Evolutionary conservation across 2,329 filamentous ascomycete species (phyloP).

Genomic region (Pezicula neosporulosa): DNA sequence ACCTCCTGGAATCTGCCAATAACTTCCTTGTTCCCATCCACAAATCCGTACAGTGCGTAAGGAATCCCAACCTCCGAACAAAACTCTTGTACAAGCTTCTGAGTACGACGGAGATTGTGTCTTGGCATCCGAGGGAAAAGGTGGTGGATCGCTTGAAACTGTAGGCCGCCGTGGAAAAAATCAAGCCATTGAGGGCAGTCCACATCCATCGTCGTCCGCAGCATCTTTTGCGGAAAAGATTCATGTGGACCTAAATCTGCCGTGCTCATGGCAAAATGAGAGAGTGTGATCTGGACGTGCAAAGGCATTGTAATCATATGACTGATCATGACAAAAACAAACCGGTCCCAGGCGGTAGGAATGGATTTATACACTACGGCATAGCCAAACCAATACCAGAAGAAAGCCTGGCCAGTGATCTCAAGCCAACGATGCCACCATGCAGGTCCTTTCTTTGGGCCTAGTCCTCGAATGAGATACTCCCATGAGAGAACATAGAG

Average conservation of each 20-base stretch:
- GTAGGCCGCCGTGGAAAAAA: conserved; percentile 83
- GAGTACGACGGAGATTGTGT: conserved; percentile 75
- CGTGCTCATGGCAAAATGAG: conserved; percentile 92
- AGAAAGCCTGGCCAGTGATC: conserved; percentile 70
- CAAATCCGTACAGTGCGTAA: conserved; percentile 83
- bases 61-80: conserved; percentile 79
- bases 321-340: conserved; percentile 74
- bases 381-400: conserved; percentile 88
- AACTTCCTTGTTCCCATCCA: conserved; percentile 78
- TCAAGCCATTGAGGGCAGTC: conserved; percentile 86
- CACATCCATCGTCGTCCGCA: conserved; percentile 91
- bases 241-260: conserved; percentile 79
- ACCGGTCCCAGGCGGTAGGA: conserved; percentile 63
- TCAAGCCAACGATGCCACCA: conserved; percentile 86
- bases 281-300: conserved; percentile 87
- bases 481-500: conserved; percentile 80
- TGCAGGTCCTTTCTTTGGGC: conserved; percentile 70
- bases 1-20: conserved; percentile 75
- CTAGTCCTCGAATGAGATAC: conserved; percentile 67
- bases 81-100: conserved; percentile 75
- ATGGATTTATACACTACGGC: conserved; percentile 71
- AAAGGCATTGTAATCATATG: conserved; percentile 79
- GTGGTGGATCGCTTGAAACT: conserved; percentile 88
- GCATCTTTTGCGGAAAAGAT: conserved; percentile 86
- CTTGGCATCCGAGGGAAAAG: conserved; percentile 79